Base-by-base conservation (phyloP, 345 rosid genomes). In the Brassica carinata region DNA sequence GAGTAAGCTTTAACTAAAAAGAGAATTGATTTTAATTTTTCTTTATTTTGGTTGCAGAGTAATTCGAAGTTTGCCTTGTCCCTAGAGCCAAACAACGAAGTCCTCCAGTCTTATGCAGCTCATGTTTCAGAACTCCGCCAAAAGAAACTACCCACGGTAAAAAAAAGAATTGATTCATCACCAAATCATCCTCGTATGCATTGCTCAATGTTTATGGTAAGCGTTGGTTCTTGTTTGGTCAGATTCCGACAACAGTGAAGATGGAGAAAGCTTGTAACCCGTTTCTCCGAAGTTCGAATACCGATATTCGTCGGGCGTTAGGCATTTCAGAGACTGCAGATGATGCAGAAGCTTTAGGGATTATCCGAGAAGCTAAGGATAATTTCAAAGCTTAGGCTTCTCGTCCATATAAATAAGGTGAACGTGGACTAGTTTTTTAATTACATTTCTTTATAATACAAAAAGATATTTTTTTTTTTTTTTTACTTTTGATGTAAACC, bases 21-120 rank as follows among this genome's bases (percentile, higher is more conserved):
- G 17, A 0, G 1, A 26, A 0, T 59, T 81, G 67, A 64, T n/a
- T 17, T 30, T 4, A 38, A 36, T 3, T 27, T 43, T n/a, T 57
- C 26, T 23, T 13, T 29, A 3, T 77, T 43, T 10, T 53, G 67
- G 66, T 77, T 61, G 59, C 97, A 95, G 99, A 90, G 99, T 83
- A 95, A 93, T 83, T 86, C 98, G 34, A 93, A 91, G 84, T 95
- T 95, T 82, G 99, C 99, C 6, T 71, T 95, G 83, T 91, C 98
- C 7, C 78, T 93, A 53, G 99, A 95, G 81, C 97, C 97, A 77
- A 90, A 85, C 76, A 95, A 91, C 67, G 90, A 90, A 81, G 89
- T 87, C 17, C 97, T 95, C 70, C 87, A 85, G 84, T 85, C 94
- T 19, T 93, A 95, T 88, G 89, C 93, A 83, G 90, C 93, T 62